These are phyloP conservation scores for Pseudopyrenochaeta lycopersici DNA, from an alignment of 2,329 filamentous ascomycete genomes.

Conservation along the genomic window DNA sequence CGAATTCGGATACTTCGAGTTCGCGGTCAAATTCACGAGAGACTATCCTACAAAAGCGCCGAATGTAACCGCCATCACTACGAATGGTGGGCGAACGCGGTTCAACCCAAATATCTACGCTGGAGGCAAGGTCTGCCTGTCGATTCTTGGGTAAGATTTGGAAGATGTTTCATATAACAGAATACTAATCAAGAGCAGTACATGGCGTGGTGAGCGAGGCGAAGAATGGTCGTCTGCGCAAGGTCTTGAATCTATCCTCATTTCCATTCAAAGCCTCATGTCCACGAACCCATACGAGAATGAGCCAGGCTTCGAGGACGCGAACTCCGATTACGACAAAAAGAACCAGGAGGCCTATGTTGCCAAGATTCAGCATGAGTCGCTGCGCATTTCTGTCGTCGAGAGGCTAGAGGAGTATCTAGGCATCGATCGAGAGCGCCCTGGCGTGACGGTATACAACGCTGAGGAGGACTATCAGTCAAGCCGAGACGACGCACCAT, in stretches of 20 bases:
- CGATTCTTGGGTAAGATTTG: slow-evolving; percentile 77
- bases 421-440: slow-evolving; percentile 62
- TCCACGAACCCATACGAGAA: slow-evolving; percentile 94
- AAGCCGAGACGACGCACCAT: slow-evolving; percentile 65
- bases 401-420: slow-evolving; percentile 84
- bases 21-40: slow-evolving; percentile 77
- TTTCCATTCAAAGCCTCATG: slow-evolving; percentile 97
- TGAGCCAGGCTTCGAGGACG: slow-evolving; percentile 89
- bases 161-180: no score
- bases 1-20: slow-evolving; percentile 98
- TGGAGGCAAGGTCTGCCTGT: slow-evolving; percentile 91
- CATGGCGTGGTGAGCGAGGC: slow-evolving; percentile 88
- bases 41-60: slow-evolving; percentile 81
- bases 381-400: slow-evolving; percentile 84
- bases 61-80: slow-evolving; percentile 75
- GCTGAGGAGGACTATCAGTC: slow-evolving; percentile 60
- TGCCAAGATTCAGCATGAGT: slow-evolving; percentile 92
- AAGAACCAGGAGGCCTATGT: slow-evolving; percentile 78
- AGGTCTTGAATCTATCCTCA: slow-evolving; percentile 89
- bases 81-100: slow-evolving; percentile 84
- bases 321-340: slow-evolving; percentile 73
- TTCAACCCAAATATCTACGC: slow-evolving; percentile 99
- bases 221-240: slow-evolving; percentile 98
- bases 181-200: slow-evolving; percentile 62
- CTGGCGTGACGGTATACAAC: slow-evolving; percentile 56